Conservation (phyloP, 768 basidiomycete genomes). For the Leucocoprinus sp. region DNA sequence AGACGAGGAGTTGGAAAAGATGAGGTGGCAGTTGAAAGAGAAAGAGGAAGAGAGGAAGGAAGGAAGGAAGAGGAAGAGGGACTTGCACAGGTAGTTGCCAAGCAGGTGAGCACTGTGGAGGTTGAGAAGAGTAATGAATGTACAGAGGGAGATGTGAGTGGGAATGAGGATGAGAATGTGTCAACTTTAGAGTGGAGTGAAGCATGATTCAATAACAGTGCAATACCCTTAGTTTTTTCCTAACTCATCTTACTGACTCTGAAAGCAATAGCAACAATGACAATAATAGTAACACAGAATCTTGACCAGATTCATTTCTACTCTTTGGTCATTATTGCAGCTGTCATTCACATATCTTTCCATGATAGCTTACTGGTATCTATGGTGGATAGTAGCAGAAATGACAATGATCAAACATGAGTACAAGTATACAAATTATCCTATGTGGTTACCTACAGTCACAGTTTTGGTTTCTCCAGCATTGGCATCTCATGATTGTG, state of each 20-base stretch:
- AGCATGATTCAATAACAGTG: conserved; percentile 9
- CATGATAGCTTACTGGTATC: no score
- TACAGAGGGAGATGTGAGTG: conserved; percentile 17
- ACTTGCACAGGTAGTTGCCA: conserved; percentile 20
- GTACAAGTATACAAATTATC: no score
- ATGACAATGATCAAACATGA: no score
- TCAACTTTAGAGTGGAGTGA: conserved; percentile 11
- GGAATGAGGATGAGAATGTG: conserved; percentile 26
- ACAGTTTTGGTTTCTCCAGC: no score
- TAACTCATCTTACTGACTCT: not conserved
- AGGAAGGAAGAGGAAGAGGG: conserved; percentile 21
- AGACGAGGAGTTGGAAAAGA: conserved; percentile 32
- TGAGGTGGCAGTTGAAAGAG: conserved; percentile 36
- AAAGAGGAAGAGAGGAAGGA: conserved; percentile 29
- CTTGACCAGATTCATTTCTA: no score
- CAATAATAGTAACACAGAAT: no score
- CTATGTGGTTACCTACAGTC: no score
- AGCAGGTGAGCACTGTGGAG: conserved; percentile 10
- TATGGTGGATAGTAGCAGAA: no score
- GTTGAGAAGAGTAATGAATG: conserved; percentile 18
- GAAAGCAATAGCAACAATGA: no score
- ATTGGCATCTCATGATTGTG: no score
- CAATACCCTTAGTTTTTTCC: not conserved
- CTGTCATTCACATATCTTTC: no score
- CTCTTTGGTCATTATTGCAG: no score